Percentiles rank a stretch among this genome's conserved stretches.
phyloP scores from a whole-genome alignment of 2,329 filamentous ascomycete genomes.

The Claviceps paspali region DNA sequence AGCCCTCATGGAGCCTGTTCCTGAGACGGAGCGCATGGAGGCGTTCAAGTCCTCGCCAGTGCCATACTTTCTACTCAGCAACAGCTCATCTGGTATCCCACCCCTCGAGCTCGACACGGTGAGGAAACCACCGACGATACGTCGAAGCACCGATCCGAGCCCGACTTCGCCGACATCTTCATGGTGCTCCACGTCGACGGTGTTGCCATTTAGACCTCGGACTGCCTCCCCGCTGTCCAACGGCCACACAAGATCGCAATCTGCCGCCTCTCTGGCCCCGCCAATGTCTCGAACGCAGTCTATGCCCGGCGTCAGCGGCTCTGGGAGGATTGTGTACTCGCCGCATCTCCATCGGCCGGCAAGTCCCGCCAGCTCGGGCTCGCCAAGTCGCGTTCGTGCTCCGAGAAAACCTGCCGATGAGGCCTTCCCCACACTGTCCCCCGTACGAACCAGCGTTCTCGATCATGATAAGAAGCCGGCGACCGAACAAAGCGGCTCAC shows the following conservation, averaged over 20 bases:
- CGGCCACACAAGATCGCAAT: constrained; percentile 41
- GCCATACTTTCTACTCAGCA: constrained; percentile 32
- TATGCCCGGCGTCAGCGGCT: constrained; percentile 45
- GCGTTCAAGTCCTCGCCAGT: constrained; percentile 45
- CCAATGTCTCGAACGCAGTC: constrained; percentile 49
- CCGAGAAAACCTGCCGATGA: constrained; percentile 45
- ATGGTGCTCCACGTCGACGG: constrained; percentile 26
- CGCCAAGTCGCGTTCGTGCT: constrained; percentile 34
- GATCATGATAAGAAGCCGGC: constrained; percentile 31
- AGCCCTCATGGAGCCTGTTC: constrained; percentile 46
- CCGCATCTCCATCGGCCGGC: constrained; percentile 33
- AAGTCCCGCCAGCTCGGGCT: constrained; percentile 32
- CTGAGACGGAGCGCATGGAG: constrained; percentile 53
- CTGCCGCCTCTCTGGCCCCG: constrained; percentile 37
- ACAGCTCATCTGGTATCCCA: constrained; percentile 15
- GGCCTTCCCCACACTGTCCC: constrained; percentile 40
- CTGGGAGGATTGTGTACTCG: constrained; percentile 41
- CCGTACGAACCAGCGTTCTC: constrained; percentile 38
- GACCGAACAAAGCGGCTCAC: constrained; percentile 36
- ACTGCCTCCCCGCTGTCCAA: constrained; percentile 46
- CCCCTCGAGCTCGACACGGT: constrained; percentile 27
- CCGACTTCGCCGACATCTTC: constrained; percentile 36
- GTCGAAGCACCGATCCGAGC: constrained; percentile 43
- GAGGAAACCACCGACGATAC: constrained; percentile 36
- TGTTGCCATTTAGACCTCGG: constrained; percentile 43